Conservation (phyloP, 2,329 filamentous ascomycete species). For the Penicillium palitans region DNA sequence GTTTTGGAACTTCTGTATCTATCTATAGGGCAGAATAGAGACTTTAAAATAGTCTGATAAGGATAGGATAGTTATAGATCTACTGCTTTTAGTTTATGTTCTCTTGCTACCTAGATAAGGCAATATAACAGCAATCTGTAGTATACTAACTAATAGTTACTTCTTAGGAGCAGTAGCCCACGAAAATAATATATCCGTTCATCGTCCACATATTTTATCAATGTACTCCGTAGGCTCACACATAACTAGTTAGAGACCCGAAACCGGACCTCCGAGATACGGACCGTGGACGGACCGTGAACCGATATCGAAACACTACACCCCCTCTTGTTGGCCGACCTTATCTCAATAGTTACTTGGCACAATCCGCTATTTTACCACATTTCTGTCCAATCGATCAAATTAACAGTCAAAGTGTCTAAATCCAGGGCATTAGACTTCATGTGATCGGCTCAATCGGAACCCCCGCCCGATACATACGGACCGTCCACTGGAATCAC, state of each 20-base stretch:
- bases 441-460: conserved; percentile 23
- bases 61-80: background rate
- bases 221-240: no score
- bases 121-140: no score
- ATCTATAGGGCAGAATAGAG: background rate
- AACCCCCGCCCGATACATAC: conserved; percentile 13
- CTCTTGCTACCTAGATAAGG: no score
- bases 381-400: background rate
- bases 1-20: background rate
- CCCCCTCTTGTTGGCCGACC: background rate
- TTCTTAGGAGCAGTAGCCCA: no score
- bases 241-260: background rate
- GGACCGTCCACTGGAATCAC: conserved; percentile 1
- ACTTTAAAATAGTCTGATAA: background rate
- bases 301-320: background rate
- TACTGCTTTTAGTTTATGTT: no score
- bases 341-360: background rate
- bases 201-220: no score
- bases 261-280: background rate
- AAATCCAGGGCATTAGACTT: background rate
- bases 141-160: no score
- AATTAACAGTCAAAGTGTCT: background rate
- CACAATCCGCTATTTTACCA: background rate
- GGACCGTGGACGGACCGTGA: background rate
- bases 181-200: no score